A percentile compares a stretch with the other conserved stretches of the same genome.
phyloP scores from a whole-genome alignment of 495 filamentous ascomycete genomes.

The Aspergillus cavernicola region DNA sequence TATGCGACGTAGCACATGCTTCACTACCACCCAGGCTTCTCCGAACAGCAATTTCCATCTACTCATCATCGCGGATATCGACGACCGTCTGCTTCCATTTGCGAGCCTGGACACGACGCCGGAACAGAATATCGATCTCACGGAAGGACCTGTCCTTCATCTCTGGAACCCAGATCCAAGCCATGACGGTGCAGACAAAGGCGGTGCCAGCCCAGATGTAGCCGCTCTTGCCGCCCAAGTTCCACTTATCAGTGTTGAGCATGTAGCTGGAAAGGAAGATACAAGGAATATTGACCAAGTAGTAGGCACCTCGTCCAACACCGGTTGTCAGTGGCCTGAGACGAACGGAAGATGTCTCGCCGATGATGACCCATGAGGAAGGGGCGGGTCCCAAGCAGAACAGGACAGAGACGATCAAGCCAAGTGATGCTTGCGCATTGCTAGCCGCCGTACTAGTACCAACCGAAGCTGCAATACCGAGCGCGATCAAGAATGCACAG shows the following conservation, averaged over 20 bases:
- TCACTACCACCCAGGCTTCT: no score
- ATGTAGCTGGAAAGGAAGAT: constrained; percentile 51
- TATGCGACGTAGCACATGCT: no score
- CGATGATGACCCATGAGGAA: constrained; percentile 70
- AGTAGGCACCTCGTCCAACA: constrained; percentile 65
- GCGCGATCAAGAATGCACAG: constrained; percentile 58
- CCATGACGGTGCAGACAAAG: constrained; percentile 58
- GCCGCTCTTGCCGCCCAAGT: constrained; percentile 67
- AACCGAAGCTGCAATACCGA: constrained; percentile 64
- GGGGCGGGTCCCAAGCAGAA: constrained; percentile 74
- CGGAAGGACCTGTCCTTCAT: constrained; percentile 49
- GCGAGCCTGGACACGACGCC: constrained; percentile 50
- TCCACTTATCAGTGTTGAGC: constrained; percentile 67
- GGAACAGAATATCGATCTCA: constrained; percentile 53
- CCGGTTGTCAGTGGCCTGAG: constrained; percentile 73
- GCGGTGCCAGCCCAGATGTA: constrained; percentile 75
- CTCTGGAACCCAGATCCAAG: constrained; percentile 57
- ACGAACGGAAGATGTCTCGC: constrained; percentile 67
- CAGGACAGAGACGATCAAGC: constrained; percentile 40
- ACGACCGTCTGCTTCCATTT: constrained; percentile 50
- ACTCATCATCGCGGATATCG: constrained; percentile 52
- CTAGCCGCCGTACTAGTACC: constrained; percentile 35
- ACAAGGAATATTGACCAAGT: constrained; percentile 63
- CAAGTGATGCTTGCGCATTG: constrained; percentile 56
- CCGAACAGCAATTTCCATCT: constrained; percentile 14